Conservation (phyloP, 805 yeast genomes). For the Danielia oregonensis region DNA sequence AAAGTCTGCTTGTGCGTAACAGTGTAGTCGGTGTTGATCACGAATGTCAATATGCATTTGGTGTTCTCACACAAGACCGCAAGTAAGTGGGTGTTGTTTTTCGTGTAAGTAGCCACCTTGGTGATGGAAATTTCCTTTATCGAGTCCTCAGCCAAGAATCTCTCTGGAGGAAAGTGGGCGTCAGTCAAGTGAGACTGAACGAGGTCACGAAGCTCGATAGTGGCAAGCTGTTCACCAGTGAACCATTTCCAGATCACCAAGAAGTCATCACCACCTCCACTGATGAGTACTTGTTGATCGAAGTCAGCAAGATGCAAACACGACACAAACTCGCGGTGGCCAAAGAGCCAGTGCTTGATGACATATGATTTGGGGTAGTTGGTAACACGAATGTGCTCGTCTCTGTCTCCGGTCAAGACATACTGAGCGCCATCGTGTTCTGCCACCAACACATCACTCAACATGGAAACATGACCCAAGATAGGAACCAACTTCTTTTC, state of each 20-base stretch:
- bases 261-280: slow-evolving; percentile 90
- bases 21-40: slow-evolving; percentile 20
- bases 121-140: slow-evolving; percentile 52
- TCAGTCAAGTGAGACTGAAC: slow-evolving; percentile 45
- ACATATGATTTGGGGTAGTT: slow-evolving; percentile 74
- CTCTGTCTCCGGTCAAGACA: slow-evolving; percentile 84
- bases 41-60: slow-evolving; percentile 39
- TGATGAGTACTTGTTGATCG: slow-evolving; percentile 50
- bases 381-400: slow-evolving; percentile 89
- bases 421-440: slow-evolving; percentile 41
- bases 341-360: slow-evolving; percentile 80
- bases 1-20: slow-evolving; percentile 30
- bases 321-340: slow-evolving; percentile 82
- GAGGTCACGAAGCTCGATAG: slow-evolving; percentile 45
- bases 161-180: slow-evolving; percentile 59
- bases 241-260: slow-evolving; percentile 80
- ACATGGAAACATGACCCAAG: slow-evolving; percentile 95
- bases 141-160: slow-evolving; percentile 54
- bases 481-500: slow-evolving; percentile 57
- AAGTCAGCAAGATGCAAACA: slow-evolving; percentile 54
- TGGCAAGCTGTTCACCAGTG: slow-evolving; percentile 40
- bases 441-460: slow-evolving; percentile 65
- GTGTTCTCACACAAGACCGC: slow-evolving; percentile 53
- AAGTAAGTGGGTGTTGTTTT: slow-evolving; percentile 23
- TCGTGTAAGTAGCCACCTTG: slow-evolving; percentile 32